Evolutionary conservation across 352 stramenopile genomes (phyloP).

Genomic region (Blastocystis sp.): DNA sequence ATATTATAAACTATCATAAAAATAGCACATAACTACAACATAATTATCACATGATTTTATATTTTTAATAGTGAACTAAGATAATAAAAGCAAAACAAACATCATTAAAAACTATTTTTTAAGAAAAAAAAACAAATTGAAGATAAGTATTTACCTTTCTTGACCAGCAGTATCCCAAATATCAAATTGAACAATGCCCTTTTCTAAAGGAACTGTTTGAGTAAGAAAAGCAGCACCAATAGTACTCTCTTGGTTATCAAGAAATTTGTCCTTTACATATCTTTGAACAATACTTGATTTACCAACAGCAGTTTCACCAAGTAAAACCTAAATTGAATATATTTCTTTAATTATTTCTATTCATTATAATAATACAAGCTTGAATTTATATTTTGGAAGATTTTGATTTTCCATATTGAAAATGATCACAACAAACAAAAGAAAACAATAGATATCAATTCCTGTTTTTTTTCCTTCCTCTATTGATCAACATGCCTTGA

Average conservation of each 20-base stretch:
- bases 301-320: slow-evolving; percentile 70
- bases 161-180: slow-evolving; percentile 94
- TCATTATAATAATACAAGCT: too few relatives aligned
- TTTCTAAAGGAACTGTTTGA: slow-evolving; percentile 75
- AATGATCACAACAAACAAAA: too few relatives aligned
- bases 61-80: neutral
- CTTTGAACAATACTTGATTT: slow-evolving; percentile 80
- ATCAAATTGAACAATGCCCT: slow-evolving; percentile 69
- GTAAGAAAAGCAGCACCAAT: slow-evolving; percentile 85
- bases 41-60: neutral
- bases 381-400: too few relatives aligned
- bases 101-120: neutral
- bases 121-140: slow-evolving; percentile 10
- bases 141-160: slow-evolving; percentile 52
- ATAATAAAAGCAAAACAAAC: neutral
- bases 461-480: too few relatives aligned
- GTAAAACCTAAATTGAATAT: slow-evolving; percentile 49
- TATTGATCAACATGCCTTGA: too few relatives aligned
- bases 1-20: slow-evolving; percentile 44
- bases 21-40: neutral
- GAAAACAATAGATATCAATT: too few relatives aligned
- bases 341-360: too few relatives aligned
- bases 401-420: too few relatives aligned
- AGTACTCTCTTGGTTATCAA: slow-evolving; percentile 76
- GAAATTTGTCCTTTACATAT: slow-evolving; percentile 88